Conservation (phyloP, 331 rosid genomes). For the Quercus phellos region DNA sequence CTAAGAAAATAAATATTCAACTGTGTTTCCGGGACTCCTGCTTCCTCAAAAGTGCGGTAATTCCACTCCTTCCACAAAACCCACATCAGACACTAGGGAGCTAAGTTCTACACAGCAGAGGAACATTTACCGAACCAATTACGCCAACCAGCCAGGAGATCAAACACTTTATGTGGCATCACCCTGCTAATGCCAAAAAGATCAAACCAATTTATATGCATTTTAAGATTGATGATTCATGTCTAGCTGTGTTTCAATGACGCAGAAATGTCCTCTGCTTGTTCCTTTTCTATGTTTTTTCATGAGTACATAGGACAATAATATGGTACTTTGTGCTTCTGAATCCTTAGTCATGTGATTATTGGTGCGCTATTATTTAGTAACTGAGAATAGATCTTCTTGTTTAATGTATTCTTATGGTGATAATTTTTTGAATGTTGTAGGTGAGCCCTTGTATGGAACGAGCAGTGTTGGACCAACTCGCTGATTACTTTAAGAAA, state of each 20-base stretch:
- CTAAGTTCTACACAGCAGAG: no score
- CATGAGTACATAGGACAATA: neutral
- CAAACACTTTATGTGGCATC: no score
- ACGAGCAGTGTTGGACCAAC: constrained; percentile 85
- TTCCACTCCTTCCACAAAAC: no score
- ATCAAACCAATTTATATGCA: neutral
- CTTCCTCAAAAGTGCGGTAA: no score
- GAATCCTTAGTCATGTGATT: neutral
- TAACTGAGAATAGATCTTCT: constrained; percentile 10
- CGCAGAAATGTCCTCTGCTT: neutral
- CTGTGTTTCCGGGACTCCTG: no score
- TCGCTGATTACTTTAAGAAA: constrained; percentile 64
- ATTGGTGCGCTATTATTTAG: neutral
- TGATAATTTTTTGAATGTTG: constrained; percentile 18
- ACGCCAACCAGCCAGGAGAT: no score
- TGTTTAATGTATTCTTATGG: neutral
- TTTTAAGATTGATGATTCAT: neutral
- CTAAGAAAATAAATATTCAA: no score
- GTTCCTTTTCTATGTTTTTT: neutral
- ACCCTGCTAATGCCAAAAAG: no score
- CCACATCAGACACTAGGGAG: no score
- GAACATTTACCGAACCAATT: no score
- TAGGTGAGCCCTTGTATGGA: constrained; percentile 97
- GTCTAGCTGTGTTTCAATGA: neutral
- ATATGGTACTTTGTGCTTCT: neutral